phyloP scores from a whole-genome alignment of 2,329 filamentous ascomycete genomes.

The Aspergillus piperis region DNA sequence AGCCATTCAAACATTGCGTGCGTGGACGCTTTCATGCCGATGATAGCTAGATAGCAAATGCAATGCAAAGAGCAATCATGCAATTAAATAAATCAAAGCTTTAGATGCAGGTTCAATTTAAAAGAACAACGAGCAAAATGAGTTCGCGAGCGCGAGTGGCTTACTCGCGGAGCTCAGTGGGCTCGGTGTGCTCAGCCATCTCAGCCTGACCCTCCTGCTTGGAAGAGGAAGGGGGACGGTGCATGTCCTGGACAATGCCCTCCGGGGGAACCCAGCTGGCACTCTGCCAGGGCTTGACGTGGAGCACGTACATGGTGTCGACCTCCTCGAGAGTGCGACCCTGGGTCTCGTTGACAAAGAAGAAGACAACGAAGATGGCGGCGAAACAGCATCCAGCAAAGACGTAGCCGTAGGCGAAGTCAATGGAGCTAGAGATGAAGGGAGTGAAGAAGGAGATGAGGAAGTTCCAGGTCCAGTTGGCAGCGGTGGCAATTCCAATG shows the following conservation, averaged over 20 bases:
- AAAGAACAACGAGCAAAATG: not conserved
- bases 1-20: conserved; percentile 4
- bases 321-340: conserved; percentile 76
- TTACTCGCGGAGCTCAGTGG: conserved; percentile 25
- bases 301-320: conserved; percentile 73
- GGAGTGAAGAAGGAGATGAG: conserved; percentile 76
- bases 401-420: conserved; percentile 76
- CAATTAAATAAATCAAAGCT: conserved; percentile 6
- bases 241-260: conserved; percentile 32
- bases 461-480: conserved; percentile 81
- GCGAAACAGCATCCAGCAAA: conserved; percentile 72
- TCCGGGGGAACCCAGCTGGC: conserved; percentile 49
- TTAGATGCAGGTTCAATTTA: conserved; percentile 4
- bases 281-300: conserved; percentile 65
- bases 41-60: not conserved
- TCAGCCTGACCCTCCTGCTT: conserved; percentile 13
- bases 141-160: not conserved
- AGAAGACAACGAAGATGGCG: conserved; percentile 68
- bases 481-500: conserved; percentile 74
- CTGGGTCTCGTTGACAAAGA: conserved; percentile 75
- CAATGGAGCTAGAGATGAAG: conserved; percentile 71
- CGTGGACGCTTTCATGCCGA: conserved; percentile 1
- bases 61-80: not conserved
- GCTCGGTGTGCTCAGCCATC: conserved; percentile 23
- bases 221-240: conserved; percentile 17